Percentiles rank a stretch among this genome's conserved stretches.
These are phyloP conservation scores for Centrapalus pauciflorus DNA, from an alignment of 129 eudicot genomes.

Conservation along the genomic window DNA sequence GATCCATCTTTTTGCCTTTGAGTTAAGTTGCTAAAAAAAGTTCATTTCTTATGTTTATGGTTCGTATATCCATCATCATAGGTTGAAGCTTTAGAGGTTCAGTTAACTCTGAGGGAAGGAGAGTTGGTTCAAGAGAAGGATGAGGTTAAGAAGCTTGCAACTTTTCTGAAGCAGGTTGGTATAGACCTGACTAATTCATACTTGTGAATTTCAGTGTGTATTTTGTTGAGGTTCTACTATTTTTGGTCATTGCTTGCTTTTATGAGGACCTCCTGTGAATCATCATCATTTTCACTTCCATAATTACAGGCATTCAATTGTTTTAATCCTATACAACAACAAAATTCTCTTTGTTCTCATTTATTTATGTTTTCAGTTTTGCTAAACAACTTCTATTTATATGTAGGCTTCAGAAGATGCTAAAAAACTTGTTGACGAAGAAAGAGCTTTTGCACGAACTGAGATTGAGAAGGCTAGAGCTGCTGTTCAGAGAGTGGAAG, in stretches of 20 bases:
- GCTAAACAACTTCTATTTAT: background rate
- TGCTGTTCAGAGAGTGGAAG: conserved; percentile 98
- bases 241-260: conserved; percentile 6
- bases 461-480: conserved; percentile 95
- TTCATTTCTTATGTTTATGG: background rate
- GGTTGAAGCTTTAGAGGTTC: conserved; percentile 86
- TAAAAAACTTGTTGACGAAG: conserved; percentile 90
- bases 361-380: background rate
- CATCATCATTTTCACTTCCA: background rate
- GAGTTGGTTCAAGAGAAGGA: conserved; percentile 69
- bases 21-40: background rate
- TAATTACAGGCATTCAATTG: background rate
- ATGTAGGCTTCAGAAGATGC: conserved; percentile 96
- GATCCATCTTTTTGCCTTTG: background rate
- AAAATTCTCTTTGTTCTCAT: background rate
- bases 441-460: conserved; percentile 80
- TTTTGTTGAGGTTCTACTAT: background rate
- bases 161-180: conserved; percentile 68
- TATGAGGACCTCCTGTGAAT: background rate
- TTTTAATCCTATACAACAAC: background rate
- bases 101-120: conserved; percentile 74
- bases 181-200: background rate
- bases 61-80: conserved; percentile 17
- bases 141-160: conserved; percentile 74
- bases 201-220: background rate